Conservation (phyloP, 75 land plant species). For the Selaginella moellendorffii region DNA sequence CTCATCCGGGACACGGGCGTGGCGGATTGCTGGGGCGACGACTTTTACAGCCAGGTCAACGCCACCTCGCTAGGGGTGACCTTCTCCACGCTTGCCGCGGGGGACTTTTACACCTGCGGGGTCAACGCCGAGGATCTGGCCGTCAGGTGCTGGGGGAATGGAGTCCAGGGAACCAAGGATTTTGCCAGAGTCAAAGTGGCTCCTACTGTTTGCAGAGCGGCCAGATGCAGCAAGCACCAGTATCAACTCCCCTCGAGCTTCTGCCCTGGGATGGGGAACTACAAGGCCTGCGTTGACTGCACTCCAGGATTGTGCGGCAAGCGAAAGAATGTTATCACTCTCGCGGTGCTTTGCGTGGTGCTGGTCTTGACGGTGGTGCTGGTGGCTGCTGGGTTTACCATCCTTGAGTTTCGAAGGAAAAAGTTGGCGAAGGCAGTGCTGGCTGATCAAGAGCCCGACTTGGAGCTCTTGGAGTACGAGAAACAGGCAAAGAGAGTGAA, state of each 20-base stretch:
- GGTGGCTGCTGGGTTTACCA: background rate
- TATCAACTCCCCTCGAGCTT: background rate
- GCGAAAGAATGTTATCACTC: background rate
- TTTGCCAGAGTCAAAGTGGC: background rate
- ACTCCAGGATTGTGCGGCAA: background rate
- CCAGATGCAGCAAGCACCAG: background rate
- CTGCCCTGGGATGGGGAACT: no score
- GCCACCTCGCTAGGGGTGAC: background rate
- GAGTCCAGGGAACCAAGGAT: no score
- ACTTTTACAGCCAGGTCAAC: background rate
- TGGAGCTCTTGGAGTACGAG: no score
- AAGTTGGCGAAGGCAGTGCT: background rate
- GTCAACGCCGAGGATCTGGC: background rate
- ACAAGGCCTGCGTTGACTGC: background rate
- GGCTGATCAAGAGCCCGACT: background rate
- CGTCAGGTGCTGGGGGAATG: background rate
- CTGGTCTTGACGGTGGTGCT: background rate
- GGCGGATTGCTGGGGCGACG: background rate
- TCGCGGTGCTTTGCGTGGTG: background rate
- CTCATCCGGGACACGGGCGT: background rate
- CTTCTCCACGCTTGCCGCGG: background rate
- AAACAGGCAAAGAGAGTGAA: background rate
- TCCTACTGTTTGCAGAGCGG: background rate
- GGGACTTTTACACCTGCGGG: background rate
- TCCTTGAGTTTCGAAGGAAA: background rate